phyloP scores from a whole-genome alignment of 345 rosid genomes.

The Streptanthus diversifolius region DNA sequence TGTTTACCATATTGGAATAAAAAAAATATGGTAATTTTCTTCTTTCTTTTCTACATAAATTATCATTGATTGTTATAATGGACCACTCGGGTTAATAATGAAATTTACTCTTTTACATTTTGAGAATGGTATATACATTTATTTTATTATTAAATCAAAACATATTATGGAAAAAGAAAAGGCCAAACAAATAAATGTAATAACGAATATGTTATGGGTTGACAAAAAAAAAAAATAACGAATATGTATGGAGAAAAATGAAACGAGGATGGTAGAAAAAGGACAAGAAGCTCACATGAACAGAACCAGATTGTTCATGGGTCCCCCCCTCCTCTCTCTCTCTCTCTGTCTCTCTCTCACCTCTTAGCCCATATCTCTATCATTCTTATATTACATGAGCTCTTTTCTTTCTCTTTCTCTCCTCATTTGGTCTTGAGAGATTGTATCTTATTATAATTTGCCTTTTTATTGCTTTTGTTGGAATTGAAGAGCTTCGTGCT shows the following conservation, averaged over 20 bases:
- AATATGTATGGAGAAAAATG: slow-evolving; percentile 17
- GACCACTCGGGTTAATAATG: neutral
- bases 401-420: neutral
- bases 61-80: neutral
- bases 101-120: neutral
- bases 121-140: neutral
- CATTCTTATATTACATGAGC: slow-evolving; percentile 17
- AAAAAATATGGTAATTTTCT: neutral
- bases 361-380: slow-evolving; percentile 29
- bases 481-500: slow-evolving; percentile 16
- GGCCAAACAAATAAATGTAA: slow-evolving; percentile 8
- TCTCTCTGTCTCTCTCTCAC: neutral
- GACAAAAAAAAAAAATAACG: slow-evolving; percentile 12
- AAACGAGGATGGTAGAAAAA: slow-evolving; percentile 34
- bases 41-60: neutral
- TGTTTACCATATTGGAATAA: neutral
- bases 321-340: slow-evolving; percentile 9
- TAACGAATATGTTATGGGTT: slow-evolving; percentile 12
- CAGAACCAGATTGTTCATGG: slow-evolving; percentile 41
- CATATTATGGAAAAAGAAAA: neutral
- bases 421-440: slow-evolving; percentile 17
- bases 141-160: neutral
- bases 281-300: slow-evolving; percentile 42
- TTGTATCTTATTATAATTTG: slow-evolving; percentile 2
- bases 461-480: neutral